Base-by-base conservation (phyloP, 805 yeast genomes). In the Peterozyma toletana region DNA sequence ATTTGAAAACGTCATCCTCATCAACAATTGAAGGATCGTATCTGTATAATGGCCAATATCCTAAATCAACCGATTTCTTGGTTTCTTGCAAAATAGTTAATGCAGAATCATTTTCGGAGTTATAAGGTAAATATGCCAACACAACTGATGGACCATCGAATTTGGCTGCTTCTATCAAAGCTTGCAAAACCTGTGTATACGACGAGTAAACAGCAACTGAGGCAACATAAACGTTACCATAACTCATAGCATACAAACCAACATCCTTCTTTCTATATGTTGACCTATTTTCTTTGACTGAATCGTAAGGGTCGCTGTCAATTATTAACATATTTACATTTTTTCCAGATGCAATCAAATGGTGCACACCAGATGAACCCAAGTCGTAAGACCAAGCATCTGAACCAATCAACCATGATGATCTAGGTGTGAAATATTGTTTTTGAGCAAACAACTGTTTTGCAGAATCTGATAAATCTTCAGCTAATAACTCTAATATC, bases 31-130 rank as follows among this genome's bases (percentile, higher is more conserved):
- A 50, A 44, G 97, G 96, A 53, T 87, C 75, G 66, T 75, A 91
- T 59, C 96, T 75, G 68, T 90, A 91, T 49, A 91, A 73, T 39
- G 98, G 98, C 95, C 97, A 89, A 67, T 84, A 83, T n/a, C 98
- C 98, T 31, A 89, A 70, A 55, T 87, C 96, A 38, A 91, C 95
- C 17, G 96, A 91, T 49, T 67, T 68, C 63, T 91, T 91, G 31
- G 97, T 90, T 60, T 86, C 93, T 60, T 85, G 82, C 54, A 91
- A 71, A 38, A 90, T 78, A 21, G 80, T 75, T 52, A 91, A 67
- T 35, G 95, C 83, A 48, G 80, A 68, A 50, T 82, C 83, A 44
- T 67, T 70, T 57, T 85, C 91, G 16, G 70, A 61, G 39, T 68
- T 58, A 61, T 83, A 80, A 36, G 98, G 98, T 54, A 90, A 70